Evolutionary conservation across 306 rosid genomes (phyloP).

Genomic region (Cicer chorassanicum): DNA sequence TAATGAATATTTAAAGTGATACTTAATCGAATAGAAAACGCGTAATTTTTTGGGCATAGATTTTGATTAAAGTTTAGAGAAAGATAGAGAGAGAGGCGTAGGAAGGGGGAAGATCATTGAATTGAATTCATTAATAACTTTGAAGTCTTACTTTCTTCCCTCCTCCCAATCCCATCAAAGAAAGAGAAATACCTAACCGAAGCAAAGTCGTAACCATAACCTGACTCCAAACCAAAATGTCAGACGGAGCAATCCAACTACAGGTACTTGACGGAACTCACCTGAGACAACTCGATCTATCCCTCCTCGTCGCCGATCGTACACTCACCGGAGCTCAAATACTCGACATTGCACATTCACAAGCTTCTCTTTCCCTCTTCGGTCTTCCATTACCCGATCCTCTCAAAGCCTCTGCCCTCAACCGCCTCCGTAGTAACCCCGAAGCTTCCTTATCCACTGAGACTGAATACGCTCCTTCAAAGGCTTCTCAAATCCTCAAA

Average conservation of each 20-base stretch:
- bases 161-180: neutral
- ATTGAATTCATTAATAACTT: neutral
- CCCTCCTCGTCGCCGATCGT: constrained; percentile 45
- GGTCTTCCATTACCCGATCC: constrained; percentile 65
- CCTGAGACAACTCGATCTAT: constrained; percentile 56
- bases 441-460: constrained; percentile 46
- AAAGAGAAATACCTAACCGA: neutral
- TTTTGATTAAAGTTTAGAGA: neutral
- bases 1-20: no score
- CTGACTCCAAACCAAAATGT: constrained; percentile 60
- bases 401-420: constrained; percentile 64
- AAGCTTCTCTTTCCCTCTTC: constrained; percentile 60
- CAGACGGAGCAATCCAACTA: constrained; percentile 63
- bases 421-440: constrained; percentile 51
- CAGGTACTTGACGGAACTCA: constrained; percentile 73
- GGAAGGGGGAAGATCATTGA: neutral
- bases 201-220: constrained; percentile 2
- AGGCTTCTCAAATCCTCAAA: constrained; percentile 56
- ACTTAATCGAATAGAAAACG: neutral
- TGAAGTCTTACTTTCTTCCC: constrained; percentile 23
- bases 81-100: neutral
- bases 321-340: constrained; percentile 62
- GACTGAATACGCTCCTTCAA: constrained; percentile 45
- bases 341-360: constrained; percentile 70
- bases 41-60: neutral